Percentiles rank a stretch among this genome's conserved stretches.
Evolutionary conservation across 768 basidiomycete species (phyloP).

Genomic region (Phlebiopsis gigantea): DNA sequence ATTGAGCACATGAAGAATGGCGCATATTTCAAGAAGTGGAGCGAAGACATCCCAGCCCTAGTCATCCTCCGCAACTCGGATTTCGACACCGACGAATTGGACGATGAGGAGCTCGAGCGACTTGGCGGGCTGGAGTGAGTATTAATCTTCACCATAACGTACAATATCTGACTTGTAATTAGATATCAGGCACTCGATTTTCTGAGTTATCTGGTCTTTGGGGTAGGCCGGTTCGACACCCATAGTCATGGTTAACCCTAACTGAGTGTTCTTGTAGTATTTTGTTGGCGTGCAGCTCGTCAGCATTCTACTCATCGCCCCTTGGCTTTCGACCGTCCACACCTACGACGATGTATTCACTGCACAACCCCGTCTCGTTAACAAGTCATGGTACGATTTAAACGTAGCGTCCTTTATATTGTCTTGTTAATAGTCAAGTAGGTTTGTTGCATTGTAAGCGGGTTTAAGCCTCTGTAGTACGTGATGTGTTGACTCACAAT

Average conservation of each 20-base stretch:
- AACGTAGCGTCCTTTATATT: not conserved
- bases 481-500: not conserved
- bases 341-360: constrained; percentile 45
- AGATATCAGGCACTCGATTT: constrained; percentile 44
- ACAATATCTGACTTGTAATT: not conserved
- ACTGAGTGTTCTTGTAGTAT: constrained; percentile 43
- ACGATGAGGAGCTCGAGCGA: constrained; percentile 63
- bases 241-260: not conserved
- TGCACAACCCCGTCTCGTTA: constrained; percentile 44
- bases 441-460: constrained; percentile 22
- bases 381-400: constrained; percentile 49
- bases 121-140: constrained; percentile 72
- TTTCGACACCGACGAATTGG: constrained; percentile 48
- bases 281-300: constrained; percentile 54
- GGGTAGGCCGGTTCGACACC: constrained; percentile 26
- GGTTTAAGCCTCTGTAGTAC: not conserved
- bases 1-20: constrained; percentile 1
- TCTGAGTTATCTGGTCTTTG: constrained; percentile 44
- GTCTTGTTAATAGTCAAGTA: not conserved
- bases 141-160: not conserved
- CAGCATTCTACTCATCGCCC: constrained; percentile 52
- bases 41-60: constrained; percentile 30
- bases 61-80: constrained; percentile 57
- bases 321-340: constrained; percentile 46
- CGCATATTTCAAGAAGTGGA: constrained; percentile 31